Conservation (phyloP, 495 filamentous ascomycete genomes). For the Glutinoglossum americanum region DNA sequence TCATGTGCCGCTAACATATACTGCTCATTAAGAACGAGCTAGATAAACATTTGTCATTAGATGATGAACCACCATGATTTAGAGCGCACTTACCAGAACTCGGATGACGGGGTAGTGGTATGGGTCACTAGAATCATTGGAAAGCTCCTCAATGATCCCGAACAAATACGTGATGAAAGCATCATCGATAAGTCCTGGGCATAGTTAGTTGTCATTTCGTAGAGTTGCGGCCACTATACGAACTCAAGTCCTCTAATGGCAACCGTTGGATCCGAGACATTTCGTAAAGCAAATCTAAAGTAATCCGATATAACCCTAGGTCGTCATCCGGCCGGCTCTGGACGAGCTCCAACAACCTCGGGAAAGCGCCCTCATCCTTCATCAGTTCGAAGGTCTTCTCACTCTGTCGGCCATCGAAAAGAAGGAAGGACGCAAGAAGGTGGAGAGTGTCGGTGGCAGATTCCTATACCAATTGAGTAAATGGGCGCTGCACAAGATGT, state of each 20-base stretch:
- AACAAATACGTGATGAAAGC: constrained; percentile 69
- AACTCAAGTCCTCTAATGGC: constrained; percentile 53
- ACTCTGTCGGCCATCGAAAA: constrained; percentile 69
- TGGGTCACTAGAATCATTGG: constrained; percentile 77
- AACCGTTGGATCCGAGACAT: constrained; percentile 86
- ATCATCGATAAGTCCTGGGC: constrained; percentile 42
- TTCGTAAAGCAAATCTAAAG: constrained; percentile 85
- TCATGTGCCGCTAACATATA: constrained; percentile 66
- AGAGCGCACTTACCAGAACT: constrained; percentile 45
- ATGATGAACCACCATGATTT: constrained; percentile 1
- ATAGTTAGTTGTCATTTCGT: neutral
- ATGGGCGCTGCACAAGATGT: neutral
- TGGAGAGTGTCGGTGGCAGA: constrained; percentile 63
- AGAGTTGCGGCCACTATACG: constrained; percentile 11
- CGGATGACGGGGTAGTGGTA: constrained; percentile 93
- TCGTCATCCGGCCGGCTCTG: constrained; percentile 39
- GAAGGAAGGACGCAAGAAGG: constrained; percentile 64
- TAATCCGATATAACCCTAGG: constrained; percentile 49
- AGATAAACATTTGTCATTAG: constrained; percentile 6
- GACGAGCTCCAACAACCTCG: constrained; percentile 65
- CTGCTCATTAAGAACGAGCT: constrained; percentile 95
- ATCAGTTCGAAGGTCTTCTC: constrained; percentile 66
- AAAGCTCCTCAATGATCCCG: constrained; percentile 67
- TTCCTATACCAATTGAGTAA: constrained; percentile 26
- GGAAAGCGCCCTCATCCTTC: constrained; percentile 68